Base-by-base conservation (phyloP, 352 stramenopile species). In the Phytopythium vexans region DNA sequence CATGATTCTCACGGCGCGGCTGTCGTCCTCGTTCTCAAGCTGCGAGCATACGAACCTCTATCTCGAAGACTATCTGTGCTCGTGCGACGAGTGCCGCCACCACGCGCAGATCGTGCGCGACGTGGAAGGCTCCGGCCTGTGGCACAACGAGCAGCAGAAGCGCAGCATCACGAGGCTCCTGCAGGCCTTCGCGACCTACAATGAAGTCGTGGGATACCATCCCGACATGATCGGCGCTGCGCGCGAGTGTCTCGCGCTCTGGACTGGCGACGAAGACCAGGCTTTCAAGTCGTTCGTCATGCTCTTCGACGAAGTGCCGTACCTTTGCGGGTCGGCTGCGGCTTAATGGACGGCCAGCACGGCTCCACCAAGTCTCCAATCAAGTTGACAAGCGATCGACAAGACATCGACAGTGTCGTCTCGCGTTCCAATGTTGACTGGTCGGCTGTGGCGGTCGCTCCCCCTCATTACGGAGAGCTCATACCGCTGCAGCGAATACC, bases 161-260 rank as follows among this genome's bases (percentile, higher is more conserved):
- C 46, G 58, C 6, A 83, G 71, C 21, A 66, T 83, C 21, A 76
- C 49, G 4, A 70, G 75, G 53, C 57, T 89, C 3, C 52, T 92
- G 32, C 78, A 87, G 48, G 77, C 78, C 1, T 92, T 82, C 55
- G 86, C 76, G 8, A 88, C 77, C 2, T 88, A 88, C 64, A 89
- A 86, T 49, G 78, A 89, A 66, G 64, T 73, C 35, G 48, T 81
- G 31, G 70, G 77, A 21, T 89, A 86, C 54, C 41, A 58, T 16
- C n/a, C 36, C 39, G 64, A 74, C 21, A 87, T 89, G 77, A 72
- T 91, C 43, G 53, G 66, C 8, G 51, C 64, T 6, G 81, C 74
- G 1, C 58, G 66, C 43, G 81, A 82, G 58, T 91, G 77, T 27
- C 56, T 88, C 3, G 63, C 66, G 3, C 49, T 79, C n/a, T 88